A percentile compares a stretch with the other conserved stretches of the same genome.
phyloP scores from a whole-genome alignment of 1,284 basidiomycete species.

The Golubevia pallescens region DNA sequence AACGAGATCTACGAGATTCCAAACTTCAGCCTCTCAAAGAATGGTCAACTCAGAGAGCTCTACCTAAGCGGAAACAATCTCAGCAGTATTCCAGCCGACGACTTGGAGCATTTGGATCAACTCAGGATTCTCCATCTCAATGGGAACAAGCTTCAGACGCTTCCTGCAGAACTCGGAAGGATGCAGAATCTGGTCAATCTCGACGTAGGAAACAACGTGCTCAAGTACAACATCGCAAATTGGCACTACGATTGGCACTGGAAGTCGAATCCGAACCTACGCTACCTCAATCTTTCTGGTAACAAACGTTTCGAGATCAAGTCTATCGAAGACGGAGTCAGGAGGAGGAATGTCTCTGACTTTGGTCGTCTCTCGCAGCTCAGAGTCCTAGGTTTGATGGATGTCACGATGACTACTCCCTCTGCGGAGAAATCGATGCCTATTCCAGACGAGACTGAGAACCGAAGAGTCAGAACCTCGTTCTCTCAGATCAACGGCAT shows the following conservation, averaged over 20 bases:
- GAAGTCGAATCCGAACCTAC: conserved; percentile 94
- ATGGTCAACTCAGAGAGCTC: conserved; percentile 77
- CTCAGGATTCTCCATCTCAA: conserved; percentile 77
- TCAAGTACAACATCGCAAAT: conserved; percentile 98
- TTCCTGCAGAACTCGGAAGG: conserved; percentile 88
- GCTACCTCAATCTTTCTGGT: conserved; percentile 85
- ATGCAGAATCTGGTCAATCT: conserved; percentile 80
- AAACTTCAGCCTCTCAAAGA: conserved; percentile 74
- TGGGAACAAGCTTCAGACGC: conserved; percentile 88
- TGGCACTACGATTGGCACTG: conserved; percentile 98
- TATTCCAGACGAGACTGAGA: conserved; percentile 87
- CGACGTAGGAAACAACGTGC: conserved; percentile 90
- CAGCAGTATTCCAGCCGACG: conserved; percentile 80
- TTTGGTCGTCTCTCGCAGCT: conserved; percentile 84
- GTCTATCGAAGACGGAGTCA: conserved; percentile 67
- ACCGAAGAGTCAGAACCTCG: conserved; percentile 89
- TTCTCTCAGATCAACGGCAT: conserved; percentile 87
- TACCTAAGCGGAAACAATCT: conserved; percentile 94
- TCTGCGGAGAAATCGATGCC: conserved; percentile 63
- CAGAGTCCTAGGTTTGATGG: conserved; percentile 92
- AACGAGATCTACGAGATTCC: conserved; percentile 90
- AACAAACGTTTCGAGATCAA: conserved; percentile 89
- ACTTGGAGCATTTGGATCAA: conserved; percentile 43
- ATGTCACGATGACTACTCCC: conserved; percentile 86
- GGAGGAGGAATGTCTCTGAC: conserved; percentile 72